Evolutionary conservation across 2,329 filamentous ascomycete genomes (phyloP).

Genomic region (Neoarthrinium moseri): DNA sequence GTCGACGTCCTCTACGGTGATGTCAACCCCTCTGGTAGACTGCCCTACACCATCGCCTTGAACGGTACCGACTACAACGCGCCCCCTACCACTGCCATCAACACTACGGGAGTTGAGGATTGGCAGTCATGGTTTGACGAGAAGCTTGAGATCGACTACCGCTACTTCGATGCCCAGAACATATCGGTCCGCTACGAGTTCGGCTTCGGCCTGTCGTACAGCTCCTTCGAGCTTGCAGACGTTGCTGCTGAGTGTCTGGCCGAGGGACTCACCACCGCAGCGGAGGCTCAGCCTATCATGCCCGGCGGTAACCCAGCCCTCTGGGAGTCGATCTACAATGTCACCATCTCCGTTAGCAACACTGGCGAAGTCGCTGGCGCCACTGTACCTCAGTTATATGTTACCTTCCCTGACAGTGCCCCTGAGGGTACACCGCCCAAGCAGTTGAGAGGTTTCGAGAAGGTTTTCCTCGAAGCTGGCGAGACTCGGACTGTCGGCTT

Average conservation of each 20-base stretch:
- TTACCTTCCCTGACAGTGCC: neutral
- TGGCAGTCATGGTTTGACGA: constrained; percentile 55
- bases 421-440: constrained; percentile 51
- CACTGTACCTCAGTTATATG: constrained; percentile 67
- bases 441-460: constrained; percentile 78
- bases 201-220: constrained; percentile 61
- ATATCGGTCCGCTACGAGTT: constrained; percentile 64
- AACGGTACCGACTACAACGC: constrained; percentile 47
- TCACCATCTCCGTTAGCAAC: constrained; percentile 68
- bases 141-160: constrained; percentile 68
- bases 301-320: constrained; percentile 65
- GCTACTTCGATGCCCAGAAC: constrained; percentile 59
- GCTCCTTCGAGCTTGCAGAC: constrained; percentile 50
- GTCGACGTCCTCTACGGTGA: constrained; percentile 62
- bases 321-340: constrained; percentile 67
- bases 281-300: constrained; percentile 30
- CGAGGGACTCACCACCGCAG: neutral
- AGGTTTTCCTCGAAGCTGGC: constrained; percentile 68
- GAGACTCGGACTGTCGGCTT: constrained; percentile 64
- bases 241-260: constrained; percentile 8
- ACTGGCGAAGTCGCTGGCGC: constrained; percentile 64
- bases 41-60: constrained; percentile 68
- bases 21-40: constrained; percentile 58
- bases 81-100: constrained; percentile 34
- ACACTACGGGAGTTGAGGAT: constrained; percentile 35